Conservation (phyloP, 768 basidiomycete genomes). For the Pulveroboletus sp. region DNA sequence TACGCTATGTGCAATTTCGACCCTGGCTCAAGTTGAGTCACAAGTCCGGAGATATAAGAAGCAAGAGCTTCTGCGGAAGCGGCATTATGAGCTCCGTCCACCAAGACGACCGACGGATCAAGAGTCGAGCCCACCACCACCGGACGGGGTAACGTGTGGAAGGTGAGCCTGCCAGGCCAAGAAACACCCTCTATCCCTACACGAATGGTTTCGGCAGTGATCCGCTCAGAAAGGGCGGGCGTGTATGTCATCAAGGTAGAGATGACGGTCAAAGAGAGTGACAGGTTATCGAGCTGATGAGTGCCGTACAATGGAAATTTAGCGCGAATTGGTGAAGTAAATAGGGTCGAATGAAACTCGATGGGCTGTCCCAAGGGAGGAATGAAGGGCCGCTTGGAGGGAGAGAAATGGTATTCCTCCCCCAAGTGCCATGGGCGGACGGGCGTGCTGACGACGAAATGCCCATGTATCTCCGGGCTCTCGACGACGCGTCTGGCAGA, state of each 20-base stretch:
- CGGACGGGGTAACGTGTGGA: conserved; percentile 37
- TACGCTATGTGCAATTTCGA: conserved; percentile 51
- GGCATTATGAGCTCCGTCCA: conserved; percentile 93
- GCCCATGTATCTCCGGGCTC: conserved; percentile 34
- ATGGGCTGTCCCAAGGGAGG: conserved; percentile 42
- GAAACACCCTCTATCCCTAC: conserved; percentile 52
- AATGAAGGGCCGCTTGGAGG: conserved; percentile 24
- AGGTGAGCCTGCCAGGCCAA: conserved; percentile 88
- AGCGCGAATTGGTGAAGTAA: conserved; percentile 41
- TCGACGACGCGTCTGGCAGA: conserved; percentile 43
- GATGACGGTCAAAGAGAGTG: conserved; percentile 59
- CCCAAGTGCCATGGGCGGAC: conserved; percentile 35
- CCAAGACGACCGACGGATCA: conserved; percentile 47
- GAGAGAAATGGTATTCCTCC: conserved; percentile 32
- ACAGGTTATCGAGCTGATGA: conserved; percentile 86
- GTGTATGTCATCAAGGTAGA: conserved; percentile 48
- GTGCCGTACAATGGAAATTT: conserved; percentile 66
- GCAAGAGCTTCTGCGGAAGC: conserved; percentile 68
- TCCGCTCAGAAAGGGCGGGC: conserved; percentile 22
- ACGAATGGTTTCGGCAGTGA: conserved; percentile 48
- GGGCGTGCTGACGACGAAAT: conserved; percentile 31
- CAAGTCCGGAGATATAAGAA: conserved; percentile 46
- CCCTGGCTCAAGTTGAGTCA: conserved; percentile 18
- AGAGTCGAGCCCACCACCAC: conserved; percentile 9
- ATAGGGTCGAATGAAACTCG: conserved; percentile 38